Percentiles rank a stretch among this genome's conserved stretches.
Evolutionary conservation across 257 asterid genomes (phyloP).

Genomic region (Solanum tarapatanum): DNA sequence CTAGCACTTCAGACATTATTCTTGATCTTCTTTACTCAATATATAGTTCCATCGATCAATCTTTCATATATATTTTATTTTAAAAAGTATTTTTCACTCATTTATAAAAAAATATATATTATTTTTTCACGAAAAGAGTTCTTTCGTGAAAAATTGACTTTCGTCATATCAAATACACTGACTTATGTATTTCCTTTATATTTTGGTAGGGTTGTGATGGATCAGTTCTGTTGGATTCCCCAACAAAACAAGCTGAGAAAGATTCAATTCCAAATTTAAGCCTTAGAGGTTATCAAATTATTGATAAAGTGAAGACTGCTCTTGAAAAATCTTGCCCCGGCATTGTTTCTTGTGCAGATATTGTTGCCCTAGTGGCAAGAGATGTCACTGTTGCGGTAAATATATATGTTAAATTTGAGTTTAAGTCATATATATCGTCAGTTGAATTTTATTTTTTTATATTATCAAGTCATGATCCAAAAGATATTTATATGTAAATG

Average conservation of each 20-base stretch:
- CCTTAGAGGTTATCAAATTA: slow-evolving; percentile 31
- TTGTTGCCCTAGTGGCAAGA: slow-evolving; percentile 29
- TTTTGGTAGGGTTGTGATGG: slow-evolving; percentile 43
- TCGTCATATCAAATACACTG: background rate
- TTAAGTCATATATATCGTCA: background rate
- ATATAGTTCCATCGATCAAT: background rate
- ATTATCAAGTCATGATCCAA: too few relatives aligned
- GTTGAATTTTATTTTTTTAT: too few relatives aligned
- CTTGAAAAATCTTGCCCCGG: slow-evolving; percentile 37
- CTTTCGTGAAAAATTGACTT: background rate
- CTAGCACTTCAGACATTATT: background rate
- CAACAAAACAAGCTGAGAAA: slow-evolving; percentile 28
- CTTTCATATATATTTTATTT: background rate
- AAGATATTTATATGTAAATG: too few relatives aligned
- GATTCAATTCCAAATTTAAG: slow-evolving; percentile 30
- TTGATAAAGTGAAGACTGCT: slow-evolving; percentile 35
- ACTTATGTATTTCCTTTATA: background rate
- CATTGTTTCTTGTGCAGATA: slow-evolving; percentile 45
- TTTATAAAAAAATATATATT: background rate
- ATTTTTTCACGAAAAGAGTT: background rate
- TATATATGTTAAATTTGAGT: background rate
- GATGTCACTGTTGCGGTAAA: slow-evolving; percentile 31
- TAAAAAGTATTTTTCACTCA: background rate
- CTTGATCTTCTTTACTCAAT: background rate
- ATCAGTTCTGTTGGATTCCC: slow-evolving; percentile 33